A percentile compares a stretch with the other conserved stretches of the same genome.
phyloP scores from a whole-genome alignment of 1,284 basidiomycete genomes.

The Fomes fomentarius region DNA sequence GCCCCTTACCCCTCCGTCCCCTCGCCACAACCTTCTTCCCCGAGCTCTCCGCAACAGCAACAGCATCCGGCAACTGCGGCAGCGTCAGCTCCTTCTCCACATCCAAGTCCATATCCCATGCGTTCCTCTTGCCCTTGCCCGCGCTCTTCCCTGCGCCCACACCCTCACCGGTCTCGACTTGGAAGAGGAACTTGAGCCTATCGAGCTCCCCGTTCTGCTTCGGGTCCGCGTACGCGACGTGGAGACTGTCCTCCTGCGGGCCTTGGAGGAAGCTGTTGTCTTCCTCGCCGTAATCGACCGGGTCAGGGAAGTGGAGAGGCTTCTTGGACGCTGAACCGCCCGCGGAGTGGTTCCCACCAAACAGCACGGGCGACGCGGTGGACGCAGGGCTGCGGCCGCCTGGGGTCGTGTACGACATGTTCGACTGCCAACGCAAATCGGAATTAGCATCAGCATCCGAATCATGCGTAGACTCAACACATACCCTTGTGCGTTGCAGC shows the following conservation, averaged over 20 bases:
- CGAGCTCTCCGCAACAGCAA: background rate
- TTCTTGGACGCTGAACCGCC: background rate
- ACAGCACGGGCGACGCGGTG: background rate
- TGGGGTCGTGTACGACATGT: conserved; percentile 6
- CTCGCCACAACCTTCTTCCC: background rate
- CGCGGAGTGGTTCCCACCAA: too few species aligned
- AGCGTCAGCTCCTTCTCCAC: conserved; percentile 22
- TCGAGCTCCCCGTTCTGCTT: conserved; percentile 58
- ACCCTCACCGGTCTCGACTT: conserved; percentile 15
- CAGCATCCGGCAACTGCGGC: conserved; percentile 17
- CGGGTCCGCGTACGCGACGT: conserved; percentile 72
- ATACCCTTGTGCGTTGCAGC: conserved; percentile 46
- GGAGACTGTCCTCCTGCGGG: conserved; percentile 43
- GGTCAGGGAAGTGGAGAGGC: background rate
- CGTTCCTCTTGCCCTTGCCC: conserved; percentile 13
- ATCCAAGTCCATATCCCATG: conserved; percentile 22
- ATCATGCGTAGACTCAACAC: conserved; percentile 4
- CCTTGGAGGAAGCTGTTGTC: conserved; percentile 28
- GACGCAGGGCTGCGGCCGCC: background rate
- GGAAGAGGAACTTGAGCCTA: conserved; percentile 45
- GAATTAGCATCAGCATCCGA: background rate
- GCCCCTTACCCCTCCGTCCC: conserved; percentile 7
- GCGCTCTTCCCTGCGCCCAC: conserved; percentile 19
- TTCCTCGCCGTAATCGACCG: conserved; percentile 28
- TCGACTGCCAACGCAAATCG: background rate